These are phyloP conservation scores for Lasiodiplodia sp. DNA, from an alignment of 2,329 filamentous ascomycete genomes.

Conservation along the genomic window DNA sequence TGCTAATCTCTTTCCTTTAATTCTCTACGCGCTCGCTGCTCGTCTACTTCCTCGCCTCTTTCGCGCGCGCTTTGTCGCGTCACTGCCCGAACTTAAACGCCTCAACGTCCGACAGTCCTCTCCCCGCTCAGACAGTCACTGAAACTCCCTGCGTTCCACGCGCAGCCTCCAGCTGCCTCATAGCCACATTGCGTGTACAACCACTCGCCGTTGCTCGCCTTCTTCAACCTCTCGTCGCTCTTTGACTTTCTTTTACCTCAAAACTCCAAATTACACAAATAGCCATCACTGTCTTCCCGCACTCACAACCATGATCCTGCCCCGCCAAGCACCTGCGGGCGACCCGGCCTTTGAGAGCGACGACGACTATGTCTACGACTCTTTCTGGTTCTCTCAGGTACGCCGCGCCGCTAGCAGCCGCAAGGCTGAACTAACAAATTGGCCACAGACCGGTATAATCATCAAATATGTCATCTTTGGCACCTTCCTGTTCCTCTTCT, in stretches of 20 bases:
- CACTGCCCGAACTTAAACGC: conserved; percentile 1
- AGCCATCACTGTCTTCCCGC: not conserved
- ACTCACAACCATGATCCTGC: conserved; percentile 19
- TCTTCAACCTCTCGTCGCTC: conserved; percentile 2
- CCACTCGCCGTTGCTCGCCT: not conserved
- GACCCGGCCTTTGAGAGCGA: conserved; percentile 9
- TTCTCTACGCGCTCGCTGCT: not conserved
- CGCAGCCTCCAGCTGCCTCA: conserved; percentile 1
- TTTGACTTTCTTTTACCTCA: not conserved
- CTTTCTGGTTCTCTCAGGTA: conserved; percentile 25
- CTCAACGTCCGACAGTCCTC: conserved; percentile 8
- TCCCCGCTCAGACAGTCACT: conserved; percentile 4
- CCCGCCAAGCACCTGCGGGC: conserved; percentile 16
- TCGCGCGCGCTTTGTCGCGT: not conserved
- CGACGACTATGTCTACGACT: conserved; percentile 3
- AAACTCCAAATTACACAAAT: not conserved
- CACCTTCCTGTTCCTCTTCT: conserved; percentile 57
- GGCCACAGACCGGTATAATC: conserved; percentile 66
- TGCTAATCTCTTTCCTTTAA: not conserved
- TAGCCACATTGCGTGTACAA: conserved; percentile 13
- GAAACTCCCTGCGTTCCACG: conserved; percentile 17
- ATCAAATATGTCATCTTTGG: conserved; percentile 77
- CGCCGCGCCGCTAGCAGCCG: not conserved
- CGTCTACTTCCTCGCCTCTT: not conserved
- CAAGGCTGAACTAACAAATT: not conserved